Percentiles rank a stretch among this genome's conserved stretches.
Evolutionary conservation across 83 land plant genomes (phyloP).

Genomic region (Picea abies): DNA sequence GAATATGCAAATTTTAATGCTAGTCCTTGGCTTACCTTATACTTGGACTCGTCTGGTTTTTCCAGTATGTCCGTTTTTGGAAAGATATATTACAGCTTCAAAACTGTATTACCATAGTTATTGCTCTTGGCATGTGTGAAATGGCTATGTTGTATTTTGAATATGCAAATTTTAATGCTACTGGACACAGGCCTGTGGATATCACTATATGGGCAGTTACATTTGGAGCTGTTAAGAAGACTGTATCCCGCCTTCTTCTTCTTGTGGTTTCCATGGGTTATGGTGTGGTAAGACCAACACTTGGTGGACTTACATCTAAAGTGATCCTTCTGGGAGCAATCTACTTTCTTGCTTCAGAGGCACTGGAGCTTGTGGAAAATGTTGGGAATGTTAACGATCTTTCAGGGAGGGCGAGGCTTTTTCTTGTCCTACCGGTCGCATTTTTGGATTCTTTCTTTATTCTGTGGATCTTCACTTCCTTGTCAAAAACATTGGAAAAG

Average conservation of each 20-base stretch:
- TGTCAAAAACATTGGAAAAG: conserved; percentile 73
- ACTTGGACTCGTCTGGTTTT: conserved; percentile 40
- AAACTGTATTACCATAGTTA: conserved; percentile 37
- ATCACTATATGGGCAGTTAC: conserved; percentile 47
- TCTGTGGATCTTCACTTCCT: too few relatives aligned
- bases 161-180: conserved; percentile 44
- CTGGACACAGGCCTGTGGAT: conserved; percentile 34
- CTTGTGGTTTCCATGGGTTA: conserved; percentile 50
- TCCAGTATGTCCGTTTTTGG: conserved; percentile 32
- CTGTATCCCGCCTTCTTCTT: conserved; percentile 44
- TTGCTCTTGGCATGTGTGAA: conserved; percentile 38
- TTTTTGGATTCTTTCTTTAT: conserved; percentile 44
- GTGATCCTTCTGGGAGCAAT: conserved; percentile 30
- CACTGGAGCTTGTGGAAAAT: conserved; percentile 43
- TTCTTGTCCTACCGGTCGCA: conserved; percentile 43
- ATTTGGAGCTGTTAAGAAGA: conserved; percentile 41
- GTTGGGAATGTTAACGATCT: conserved; percentile 38
- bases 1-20: conserved; percentile 48
- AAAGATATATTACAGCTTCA: conserved; percentile 40
- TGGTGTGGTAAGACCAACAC: conserved; percentile 42
- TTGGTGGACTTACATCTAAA: conserved; percentile 43
- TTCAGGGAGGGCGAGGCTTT: conserved; percentile 27
- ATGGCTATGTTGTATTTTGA: conserved; percentile 49
- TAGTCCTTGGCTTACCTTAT: conserved; percentile 39
- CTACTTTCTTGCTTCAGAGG: conserved; percentile 40